phyloP scores from a whole-genome alignment of 2,329 filamentous ascomycete genomes.

The Escovopsis sp. region DNA sequence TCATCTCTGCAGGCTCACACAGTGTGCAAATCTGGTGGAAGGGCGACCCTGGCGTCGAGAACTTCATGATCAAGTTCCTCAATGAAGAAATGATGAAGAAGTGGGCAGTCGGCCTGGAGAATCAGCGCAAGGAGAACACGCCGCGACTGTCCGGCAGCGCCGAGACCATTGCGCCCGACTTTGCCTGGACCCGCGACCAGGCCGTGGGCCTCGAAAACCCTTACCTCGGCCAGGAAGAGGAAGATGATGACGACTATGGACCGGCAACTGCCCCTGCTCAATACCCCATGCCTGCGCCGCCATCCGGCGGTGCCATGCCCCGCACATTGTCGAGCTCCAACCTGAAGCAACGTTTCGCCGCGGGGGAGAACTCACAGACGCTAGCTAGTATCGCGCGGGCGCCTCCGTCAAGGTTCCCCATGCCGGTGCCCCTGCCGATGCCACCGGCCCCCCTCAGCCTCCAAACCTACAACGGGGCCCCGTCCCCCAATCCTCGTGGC shows the following conservation, averaged over 20 bases:
- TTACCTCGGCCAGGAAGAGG: conserved; percentile 51
- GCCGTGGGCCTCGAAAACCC: conserved; percentile 62
- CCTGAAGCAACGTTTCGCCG: conserved; percentile 61
- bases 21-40: conserved; percentile 98
- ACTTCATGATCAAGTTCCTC: conserved; percentile 85
- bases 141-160: conserved; percentile 31
- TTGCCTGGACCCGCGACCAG: conserved; percentile 63
- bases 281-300: conserved; percentile 17
- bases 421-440: conserved; percentile 27
- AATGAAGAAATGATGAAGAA: conserved; percentile 90
- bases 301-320: conserved; percentile 13
- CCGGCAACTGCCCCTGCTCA: conserved; percentile 22
- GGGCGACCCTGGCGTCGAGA: conserved; percentile 87
- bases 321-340: conserved; percentile 52
- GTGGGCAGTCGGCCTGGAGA: conserved; percentile 70
- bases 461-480: conserved; percentile 39
- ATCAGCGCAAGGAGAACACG: conserved; percentile 52
- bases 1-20: conserved; percentile 53
- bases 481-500: conserved; percentile 46
- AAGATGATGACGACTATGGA: conserved; percentile 43
- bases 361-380: conserved; percentile 51
- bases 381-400: conserved; percentile 41
- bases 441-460: conserved; percentile 49
- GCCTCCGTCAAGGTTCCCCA: conserved; percentile 57
- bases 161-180: conserved; percentile 50